Base-by-base conservation (phyloP, 169 alveolate genomes). In the Hammondia hammondi region DNA sequence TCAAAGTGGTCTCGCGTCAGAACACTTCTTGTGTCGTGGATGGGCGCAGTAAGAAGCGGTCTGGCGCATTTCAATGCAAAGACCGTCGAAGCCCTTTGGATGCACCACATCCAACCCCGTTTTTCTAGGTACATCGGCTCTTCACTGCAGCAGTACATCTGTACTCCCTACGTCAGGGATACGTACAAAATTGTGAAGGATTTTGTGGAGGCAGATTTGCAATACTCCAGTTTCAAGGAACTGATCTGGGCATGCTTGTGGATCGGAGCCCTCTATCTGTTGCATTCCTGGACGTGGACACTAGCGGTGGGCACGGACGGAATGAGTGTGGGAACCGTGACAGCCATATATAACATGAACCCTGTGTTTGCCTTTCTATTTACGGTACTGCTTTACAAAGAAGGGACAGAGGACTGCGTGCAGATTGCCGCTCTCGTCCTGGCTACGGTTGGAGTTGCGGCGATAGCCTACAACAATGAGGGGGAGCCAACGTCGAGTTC, bases 271-370 rank as follows among this genome's bases (percentile, higher is more conserved):
- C 92, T 93, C 37, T 93, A 67, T 32, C 61, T 81, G 29, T 39
- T 93, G 2, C 94, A 88, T 81, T 91, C 93, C 29, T 93, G 95
- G 95, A 37, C 82, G n/a, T 93, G 95, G 95, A 71, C 92, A 5
- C 9, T 87, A 0, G 95, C 95, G 29, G 91, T 93, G 35, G 95
- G 95, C 37, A 46, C 48, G 29, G 45, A 73, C 67, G 95, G 95
- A 3, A 93, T 93, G 94, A 88, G 94, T 32, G 91, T 93, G 29
- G 91, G 93, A 7, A 81, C 84, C 17, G 95, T 93, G 45, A 93
- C 95, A 2, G 95, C 95, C 14, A 87, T 93, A 10, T 93, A 57
- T 52, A 93, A 91, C 91, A 88, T 82, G 17, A 93, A 93, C 57
- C 82, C 95, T 37, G 71, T 93, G 37, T 93, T 93, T 45, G 93